Evolutionary conservation across 495 filamentous ascomycete species (phyloP).

Genomic region (Podospora anserina): DNA sequence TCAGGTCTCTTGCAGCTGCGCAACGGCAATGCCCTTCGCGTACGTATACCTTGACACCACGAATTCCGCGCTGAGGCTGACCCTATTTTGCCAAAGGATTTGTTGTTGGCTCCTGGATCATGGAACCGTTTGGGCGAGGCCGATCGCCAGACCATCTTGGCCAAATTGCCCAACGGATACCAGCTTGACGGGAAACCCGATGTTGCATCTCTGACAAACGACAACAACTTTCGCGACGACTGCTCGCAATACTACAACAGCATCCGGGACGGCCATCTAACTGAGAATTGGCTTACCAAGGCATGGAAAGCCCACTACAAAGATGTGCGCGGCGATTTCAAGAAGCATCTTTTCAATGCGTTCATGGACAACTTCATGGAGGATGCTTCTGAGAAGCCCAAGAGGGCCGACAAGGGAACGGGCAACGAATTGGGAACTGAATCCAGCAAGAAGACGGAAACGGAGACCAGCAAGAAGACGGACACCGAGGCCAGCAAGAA

Average conservation of each 20-base stretch:
- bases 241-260: constrained; percentile 47
- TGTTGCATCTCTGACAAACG: constrained; percentile 35
- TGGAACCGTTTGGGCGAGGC: constrained; percentile 56
- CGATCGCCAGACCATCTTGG: constrained; percentile 55
- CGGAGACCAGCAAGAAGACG: not conserved
- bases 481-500: not conserved
- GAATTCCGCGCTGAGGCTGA: constrained; percentile 9
- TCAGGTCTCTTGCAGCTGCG: constrained; percentile 31
- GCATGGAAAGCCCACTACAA: constrained; percentile 61
- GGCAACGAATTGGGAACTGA: too few relatives aligned
- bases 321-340: constrained; percentile 65
- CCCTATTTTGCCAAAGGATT: constrained; percentile 39
- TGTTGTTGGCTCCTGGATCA: constrained; percentile 54
- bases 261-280: constrained; percentile 58
- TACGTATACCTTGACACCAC: not conserved
- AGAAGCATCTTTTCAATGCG: constrained; percentile 30
- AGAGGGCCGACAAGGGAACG: not conserved
- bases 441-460: not conserved
- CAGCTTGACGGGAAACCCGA: constrained; percentile 39
- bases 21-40: not conserved
- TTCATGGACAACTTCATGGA: constrained; percentile 65
- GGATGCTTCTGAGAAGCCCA: constrained; percentile 66
- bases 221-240: constrained; percentile 47
- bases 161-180: constrained; percentile 53
- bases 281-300: constrained; percentile 62